Conservation (phyloP, 805 yeast genomes). For the Henningerozyma blattae region DNA sequence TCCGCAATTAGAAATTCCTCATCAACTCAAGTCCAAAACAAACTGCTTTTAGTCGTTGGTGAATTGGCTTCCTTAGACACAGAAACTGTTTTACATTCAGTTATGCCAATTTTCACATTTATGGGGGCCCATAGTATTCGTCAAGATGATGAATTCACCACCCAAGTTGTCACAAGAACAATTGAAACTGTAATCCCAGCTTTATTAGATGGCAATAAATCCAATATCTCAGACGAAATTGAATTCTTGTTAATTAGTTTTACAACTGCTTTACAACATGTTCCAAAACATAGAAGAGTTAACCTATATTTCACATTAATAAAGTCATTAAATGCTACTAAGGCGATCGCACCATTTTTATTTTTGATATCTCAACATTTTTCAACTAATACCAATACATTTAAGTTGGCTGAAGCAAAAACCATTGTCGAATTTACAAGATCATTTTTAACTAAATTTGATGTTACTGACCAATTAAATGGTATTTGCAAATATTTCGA, state of each 20-base stretch:
- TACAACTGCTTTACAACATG: slow-evolving; percentile 88
- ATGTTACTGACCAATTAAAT: slow-evolving; percentile 52
- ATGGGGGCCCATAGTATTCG: slow-evolving; percentile 97
- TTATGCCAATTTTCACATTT: slow-evolving; percentile 98
- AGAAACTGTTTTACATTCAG: slow-evolving; percentile 84
- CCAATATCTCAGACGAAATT: slow-evolving; percentile 45
- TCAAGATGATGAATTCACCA: slow-evolving; percentile 93
- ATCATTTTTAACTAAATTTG: slow-evolving; percentile 56
- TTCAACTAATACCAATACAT: slow-evolving; percentile 38
- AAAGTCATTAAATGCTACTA: slow-evolving; percentile 55
- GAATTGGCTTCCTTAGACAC: slow-evolving; percentile 82
- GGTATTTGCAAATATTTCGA: slow-evolving; percentile 40
- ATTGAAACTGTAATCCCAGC: slow-evolving; percentile 87
- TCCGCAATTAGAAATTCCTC: slow-evolving; percentile 80
- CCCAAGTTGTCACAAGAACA: slow-evolving; percentile 85
- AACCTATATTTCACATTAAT: slow-evolving; percentile 70
- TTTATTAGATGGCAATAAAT: slow-evolving; percentile 36
- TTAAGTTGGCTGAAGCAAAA: slow-evolving; percentile 54
- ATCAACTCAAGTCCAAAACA: slow-evolving; percentile 92
- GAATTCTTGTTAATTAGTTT: slow-evolving; percentile 82
- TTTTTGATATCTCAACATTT: slow-evolving; percentile 76
- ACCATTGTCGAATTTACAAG: slow-evolving; percentile 60
- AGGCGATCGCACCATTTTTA: slow-evolving; percentile 59
- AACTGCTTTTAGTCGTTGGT: slow-evolving; percentile 72
- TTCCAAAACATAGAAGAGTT: slow-evolving; percentile 93